phyloP scores from a whole-genome alignment of 208 protist genomes.

The Trypanosoma vivax region DNA sequence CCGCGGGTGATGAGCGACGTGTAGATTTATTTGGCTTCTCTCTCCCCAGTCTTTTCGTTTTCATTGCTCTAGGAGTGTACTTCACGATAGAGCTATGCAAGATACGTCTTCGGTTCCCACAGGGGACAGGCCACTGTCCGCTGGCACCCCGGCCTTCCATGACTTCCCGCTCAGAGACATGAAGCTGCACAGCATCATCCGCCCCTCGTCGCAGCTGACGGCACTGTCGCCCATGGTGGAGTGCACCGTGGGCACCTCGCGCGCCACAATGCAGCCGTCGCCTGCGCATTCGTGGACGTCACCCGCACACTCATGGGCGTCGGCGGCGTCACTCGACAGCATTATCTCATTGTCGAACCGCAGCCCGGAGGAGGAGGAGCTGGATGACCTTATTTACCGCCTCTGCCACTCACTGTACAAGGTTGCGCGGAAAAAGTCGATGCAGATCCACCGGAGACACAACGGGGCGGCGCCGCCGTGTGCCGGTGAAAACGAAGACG shows the following conservation, averaged over 20 bases:
- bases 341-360: conserved; percentile 26
- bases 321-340: conserved; percentile 47
- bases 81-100: too few species aligned
- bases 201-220: not conserved
- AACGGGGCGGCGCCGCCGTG: conserved; percentile 8
- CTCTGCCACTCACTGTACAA: conserved; percentile 70
- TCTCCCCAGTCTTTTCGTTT: not conserved
- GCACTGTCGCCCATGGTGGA: not conserved
- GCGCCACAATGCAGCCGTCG: not conserved
- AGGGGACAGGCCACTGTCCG: too few species aligned
- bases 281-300: conserved; percentile 33
- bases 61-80: not conserved
- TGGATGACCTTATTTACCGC: conserved; percentile 57
- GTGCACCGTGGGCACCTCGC: not conserved
- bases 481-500: too few species aligned
- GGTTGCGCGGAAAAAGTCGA: conserved; percentile 46
- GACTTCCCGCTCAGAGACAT: conserved; percentile 9
- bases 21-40: not conserved
- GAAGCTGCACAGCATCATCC: conserved; percentile 5
- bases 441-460: conserved; percentile 14
- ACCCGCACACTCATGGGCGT: conserved; percentile 11
- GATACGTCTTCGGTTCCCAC: too few species aligned
- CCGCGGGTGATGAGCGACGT: too few species aligned
- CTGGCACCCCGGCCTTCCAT: too few species aligned
- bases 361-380: conserved; percentile 26